Evolutionary conservation across 495 filamentous ascomycete species (phyloP).

Genomic region (Xylaria palmicola): DNA sequence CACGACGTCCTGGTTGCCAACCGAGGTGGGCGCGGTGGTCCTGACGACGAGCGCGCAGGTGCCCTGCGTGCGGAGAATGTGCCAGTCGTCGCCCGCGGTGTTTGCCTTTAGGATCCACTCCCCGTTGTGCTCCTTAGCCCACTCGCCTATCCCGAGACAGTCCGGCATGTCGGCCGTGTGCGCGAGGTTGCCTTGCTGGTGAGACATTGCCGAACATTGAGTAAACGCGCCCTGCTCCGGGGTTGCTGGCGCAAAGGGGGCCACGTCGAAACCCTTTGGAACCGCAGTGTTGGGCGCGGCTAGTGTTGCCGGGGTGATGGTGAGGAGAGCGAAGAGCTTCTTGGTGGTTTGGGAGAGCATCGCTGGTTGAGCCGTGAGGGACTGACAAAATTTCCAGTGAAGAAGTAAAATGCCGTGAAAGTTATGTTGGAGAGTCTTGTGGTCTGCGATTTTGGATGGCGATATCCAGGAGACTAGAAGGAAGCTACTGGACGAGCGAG

Average conservation of each 20-base stretch:
- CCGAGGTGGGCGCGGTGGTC: conserved; percentile 7
- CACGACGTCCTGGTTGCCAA: conserved; percentile 18
- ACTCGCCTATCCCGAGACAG: conserved; percentile 12
- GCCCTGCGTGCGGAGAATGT: neutral
- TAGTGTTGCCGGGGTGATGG: conserved; percentile 11
- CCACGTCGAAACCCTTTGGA: neutral
- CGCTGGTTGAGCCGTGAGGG: too few relatives aligned
- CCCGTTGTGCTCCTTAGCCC: conserved; percentile 9
- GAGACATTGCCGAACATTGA: neutral
- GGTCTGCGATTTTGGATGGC: neutral
- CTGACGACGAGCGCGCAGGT: conserved; percentile 16
- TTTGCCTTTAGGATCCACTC: conserved; percentile 9
- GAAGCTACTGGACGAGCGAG: neutral
- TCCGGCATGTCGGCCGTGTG: conserved; percentile 9
- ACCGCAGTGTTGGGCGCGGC: conserved; percentile 1
- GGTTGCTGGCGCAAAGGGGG: conserved; percentile 12
- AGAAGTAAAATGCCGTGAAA: neutral
- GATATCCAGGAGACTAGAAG: neutral
- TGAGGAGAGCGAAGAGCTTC: conserved; percentile 5
- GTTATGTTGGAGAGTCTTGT: neutral
- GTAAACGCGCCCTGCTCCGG: conserved; percentile 2
- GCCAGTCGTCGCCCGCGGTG: conserved; percentile 7
- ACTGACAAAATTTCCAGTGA: neutral
- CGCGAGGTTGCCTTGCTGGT: neutral
- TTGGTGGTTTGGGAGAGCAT: conserved; percentile 1